A percentile compares a stretch with the other conserved stretches of the same genome.
These are phyloP conservation scores for maize (Zea mays) DNA, from an alignment of 176 grass and related monocot genomes.

Conservation along the genomic window Zm-B73-REFERENCE-NAM-5.0 NC_050103.1:144142501-144143000, in stretches of 20 bases:
- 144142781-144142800: conserved; percentile 1
- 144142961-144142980: not conserved
- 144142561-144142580: conserved; percentile 68
- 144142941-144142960: not conserved
- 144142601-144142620: conserved; percentile 68
- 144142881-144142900: conserved; percentile 55
- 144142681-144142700: not conserved
- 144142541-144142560: conserved; percentile 77
- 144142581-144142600: conserved; percentile 64
- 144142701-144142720: conserved; percentile 6
- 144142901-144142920: conserved; percentile 72
- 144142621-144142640: conserved; percentile 4
- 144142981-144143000: conserved; percentile 33
- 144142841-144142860: conserved; percentile 77
- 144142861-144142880: conserved; percentile 70
- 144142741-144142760: not conserved
- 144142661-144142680: conserved; percentile 16
- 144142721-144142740: conserved; percentile 3
- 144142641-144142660: conserved; percentile 23
- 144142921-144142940: not conserved
- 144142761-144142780: conserved; percentile 3
- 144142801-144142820: conserved; percentile 30
- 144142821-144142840: conserved; percentile 67
- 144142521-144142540: conserved; percentile 80
- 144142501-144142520: conserved; percentile 22